Base-by-base conservation (phyloP, 306 rosid species). In the Delonix regia region DNA sequence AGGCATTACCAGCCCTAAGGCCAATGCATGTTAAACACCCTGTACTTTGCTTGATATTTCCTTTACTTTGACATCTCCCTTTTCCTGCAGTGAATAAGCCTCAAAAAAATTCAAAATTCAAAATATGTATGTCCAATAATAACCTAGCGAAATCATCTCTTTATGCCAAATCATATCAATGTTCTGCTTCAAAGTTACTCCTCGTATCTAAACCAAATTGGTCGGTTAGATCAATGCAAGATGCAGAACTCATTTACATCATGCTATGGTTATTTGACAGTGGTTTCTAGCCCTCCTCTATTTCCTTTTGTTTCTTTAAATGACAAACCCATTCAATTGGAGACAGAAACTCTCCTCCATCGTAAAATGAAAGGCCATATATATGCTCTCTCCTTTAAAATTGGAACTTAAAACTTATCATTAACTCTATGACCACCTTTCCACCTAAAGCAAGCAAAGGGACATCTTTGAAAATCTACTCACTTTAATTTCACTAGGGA, bases 21-120 rank as follows among this genome's bases (percentile, higher is more conserved):
- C 61, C 41, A 68, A 76, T 65, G 73, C 53, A 72, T 63, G 61
- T 84, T 70, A 84, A 51, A 84, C 87, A 68, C 85, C 85, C 83
- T 84, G 91, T 76, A 85, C 84, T 87, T 91, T 89, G 89, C 87
- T 83, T 33, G 93, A 81, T 24, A 74, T 65, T 33, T 84, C 93
- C 82, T 84, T 89, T 42, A 83, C 82, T 79, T 84, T 91, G 0
- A 66, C 48, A 63, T 74, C 91, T 19, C 83, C 88, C 59, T 83
- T 89, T 74, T 80, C 89, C 93, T 89, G 87, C 78, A 67, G 47
- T 38, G 47, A 41, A n/a, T 36, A 53, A 59, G 60, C 18, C 24
- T 33, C 11, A 34, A 67, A 22, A 25, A 16, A 59, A 19, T 39
- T 44, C 14, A 42, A 21, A 78, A 12, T 34, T 9, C 59, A 28